A percentile compares a stretch with the other conserved stretches of the same genome.
These are phyloP conservation scores for Trichoderma cornu-damae DNA, from an alignment of 2,329 filamentous ascomycete species.

Conservation along the genomic window DNA sequence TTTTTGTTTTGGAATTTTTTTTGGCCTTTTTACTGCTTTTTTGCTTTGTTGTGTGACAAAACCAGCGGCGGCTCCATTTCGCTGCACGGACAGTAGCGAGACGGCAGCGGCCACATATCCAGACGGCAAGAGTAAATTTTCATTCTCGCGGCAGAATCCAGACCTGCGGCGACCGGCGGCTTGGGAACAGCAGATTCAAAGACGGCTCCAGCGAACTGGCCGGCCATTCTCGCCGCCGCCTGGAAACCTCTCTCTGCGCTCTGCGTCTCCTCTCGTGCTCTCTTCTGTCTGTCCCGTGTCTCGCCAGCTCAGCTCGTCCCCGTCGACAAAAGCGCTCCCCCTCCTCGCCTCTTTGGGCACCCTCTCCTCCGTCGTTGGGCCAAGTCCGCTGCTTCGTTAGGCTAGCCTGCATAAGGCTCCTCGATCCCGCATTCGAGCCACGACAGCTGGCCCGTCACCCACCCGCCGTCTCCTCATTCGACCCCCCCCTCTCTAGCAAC, in stretches of 20 bases:
- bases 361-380: constrained; percentile 29
- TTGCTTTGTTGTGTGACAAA: constrained; percentile 17
- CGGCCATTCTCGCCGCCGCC: no score
- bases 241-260: no score
- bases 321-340: constrained; percentile 2
- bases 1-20: no score
- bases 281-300: no score
- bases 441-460: constrained; percentile 31
- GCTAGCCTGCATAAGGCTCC: constrained; percentile 36
- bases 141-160: no score
- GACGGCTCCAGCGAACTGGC: no score
- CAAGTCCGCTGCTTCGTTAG: constrained; percentile 32
- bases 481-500: no score
- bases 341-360: constrained; percentile 16
- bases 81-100: constrained; percentile 15
- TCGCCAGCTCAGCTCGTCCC: neutral
- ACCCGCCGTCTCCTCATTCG: constrained; percentile 33
- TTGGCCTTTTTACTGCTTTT: no score
- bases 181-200: no score
- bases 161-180: neutral
- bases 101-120: constrained; percentile 13
- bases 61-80: constrained; percentile 7
- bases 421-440: constrained; percentile 38
- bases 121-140: constrained; percentile 3
- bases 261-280: no score